Base-by-base conservation (phyloP, 768 basidiomycete genomes). In the Lentinula aciculospora region DNA sequence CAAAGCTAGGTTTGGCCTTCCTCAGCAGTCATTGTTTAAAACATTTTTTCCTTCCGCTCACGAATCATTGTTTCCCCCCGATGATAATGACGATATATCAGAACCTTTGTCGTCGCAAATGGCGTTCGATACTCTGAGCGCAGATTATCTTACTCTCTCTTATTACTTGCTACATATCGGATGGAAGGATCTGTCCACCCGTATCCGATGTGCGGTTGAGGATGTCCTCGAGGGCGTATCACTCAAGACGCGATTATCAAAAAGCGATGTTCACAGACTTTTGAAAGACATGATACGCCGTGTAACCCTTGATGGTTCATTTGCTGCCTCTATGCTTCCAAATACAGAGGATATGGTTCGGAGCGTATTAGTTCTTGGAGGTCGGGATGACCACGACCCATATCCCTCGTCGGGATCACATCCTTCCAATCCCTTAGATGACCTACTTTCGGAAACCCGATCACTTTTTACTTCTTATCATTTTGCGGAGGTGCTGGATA, bases 141-240 rank as follows among this genome's bases (percentile, higher is more conserved):
- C 56, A 37, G 83, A 85, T 66, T 98, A 85, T 66, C 73, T 97
- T 50, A 92, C 89, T 0, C 80, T 95, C 63, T 90, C 86, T 37
- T 98, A 94, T 93, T 96, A 94, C 93, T 75, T 96, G 9, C 65
- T 96, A 56, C 86, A 97, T 66, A 88, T 93, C 3, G 94, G 95
- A 0, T 96, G 94, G 94, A 89, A 87, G 63, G 86, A 88, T 58
- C 79, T 98, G 0, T 84, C 82, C 0, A 83, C 84, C 61, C 75
- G 90, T 37, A 89, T 94, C 0, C 72, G 85, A 62, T 72, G 79
- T 32, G 88, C 82, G 0, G 92, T 94, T 0, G 86, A 92, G 64
- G 86, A 87, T 58, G 91, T 90, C 0, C 91, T 97, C 58, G 56
- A 15, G 62, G 95, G 94, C 2, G 86, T 96, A n/a, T 88, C 90